Conservation (phyloP, 1,284 basidiomycete genomes). For the Omphalotus olearius region DNA sequence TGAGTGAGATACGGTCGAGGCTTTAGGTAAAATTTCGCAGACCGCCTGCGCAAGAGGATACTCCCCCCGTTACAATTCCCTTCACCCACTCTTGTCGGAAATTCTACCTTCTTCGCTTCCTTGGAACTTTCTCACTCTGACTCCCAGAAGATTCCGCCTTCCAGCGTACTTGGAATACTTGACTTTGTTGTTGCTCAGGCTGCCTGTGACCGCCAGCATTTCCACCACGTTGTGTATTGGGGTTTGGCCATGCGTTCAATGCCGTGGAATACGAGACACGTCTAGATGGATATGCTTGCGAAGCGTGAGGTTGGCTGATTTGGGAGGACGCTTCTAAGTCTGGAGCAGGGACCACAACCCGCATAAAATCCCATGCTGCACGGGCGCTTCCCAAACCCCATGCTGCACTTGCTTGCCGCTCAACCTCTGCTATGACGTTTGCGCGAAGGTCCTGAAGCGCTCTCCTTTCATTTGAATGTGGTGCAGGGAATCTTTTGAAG, state of each 20-base stretch:
- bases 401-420: conserved; percentile 55
- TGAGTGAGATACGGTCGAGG: too few species aligned
- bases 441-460: conserved; percentile 29
- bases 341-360: conserved; percentile 41
- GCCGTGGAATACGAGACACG: neutral
- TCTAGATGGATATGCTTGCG: neutral
- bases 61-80: neutral
- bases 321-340: neutral
- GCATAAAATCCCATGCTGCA: conserved; percentile 69
- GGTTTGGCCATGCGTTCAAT: conserved; percentile 2
- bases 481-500: conserved; percentile 37
- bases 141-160: conserved; percentile 2
- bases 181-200: neutral
- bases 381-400: conserved; percentile 48
- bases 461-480: conserved; percentile 31
- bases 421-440: conserved; percentile 58
- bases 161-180: neutral
- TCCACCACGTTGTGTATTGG: neutral
- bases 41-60: too few species aligned
- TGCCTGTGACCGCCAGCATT: neutral
- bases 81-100: neutral
- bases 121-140: neutral
- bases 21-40: too few species aligned
- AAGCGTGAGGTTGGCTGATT: neutral
- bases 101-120: conserved; percentile 2